A percentile compares a stretch with the other conserved stretches of the same genome.
Conservation (phyloP, 306 rosid species). For the Lablab purpureus region DNA sequence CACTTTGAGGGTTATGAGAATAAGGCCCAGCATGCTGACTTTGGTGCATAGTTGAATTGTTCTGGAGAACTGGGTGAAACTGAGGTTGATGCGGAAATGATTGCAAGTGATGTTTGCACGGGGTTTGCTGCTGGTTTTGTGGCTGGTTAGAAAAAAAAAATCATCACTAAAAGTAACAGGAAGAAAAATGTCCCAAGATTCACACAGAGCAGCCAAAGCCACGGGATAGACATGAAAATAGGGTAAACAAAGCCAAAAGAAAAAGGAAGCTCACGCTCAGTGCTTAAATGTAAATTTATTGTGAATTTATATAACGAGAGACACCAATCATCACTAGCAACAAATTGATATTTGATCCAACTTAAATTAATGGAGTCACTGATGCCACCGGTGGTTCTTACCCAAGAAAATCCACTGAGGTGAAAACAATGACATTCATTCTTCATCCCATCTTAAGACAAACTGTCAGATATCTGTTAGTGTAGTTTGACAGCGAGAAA, state of each 20-base stretch:
- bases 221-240: neutral
- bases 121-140: slow-evolving; percentile 76
- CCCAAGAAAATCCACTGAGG: slow-evolving; percentile 16
- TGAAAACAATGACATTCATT: slow-evolving; percentile 14
- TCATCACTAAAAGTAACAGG: neutral
- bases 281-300: slow-evolving; percentile 17
- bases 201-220: slow-evolving; percentile 31
- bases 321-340: slow-evolving; percentile 19
- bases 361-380: slow-evolving; percentile 13
- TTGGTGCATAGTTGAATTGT: slow-evolving; percentile 78
- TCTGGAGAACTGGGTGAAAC: slow-evolving; percentile 83
- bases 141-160: slow-evolving; percentile 50
- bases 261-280: neutral
- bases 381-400: slow-evolving; percentile 10
- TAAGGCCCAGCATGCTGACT: slow-evolving; percentile 73
- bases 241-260: slow-evolving; percentile 7
- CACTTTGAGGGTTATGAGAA: slow-evolving; percentile 82
- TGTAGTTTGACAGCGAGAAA: neutral
- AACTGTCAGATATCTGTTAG: neutral
- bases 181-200: slow-evolving; percentile 15
- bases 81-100: slow-evolving; percentile 80
- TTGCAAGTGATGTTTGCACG: slow-evolving; percentile 77
- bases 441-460: slow-evolving; percentile 30
- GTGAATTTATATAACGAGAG: slow-evolving; percentile 6
- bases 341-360: slow-evolving; percentile 32